Percentiles rank a stretch among this genome's conserved stretches.
These are phyloP conservation scores for Kodamaea leandrae DNA, from an alignment of 805 yeast genomes.

Conservation along the genomic window DNA sequence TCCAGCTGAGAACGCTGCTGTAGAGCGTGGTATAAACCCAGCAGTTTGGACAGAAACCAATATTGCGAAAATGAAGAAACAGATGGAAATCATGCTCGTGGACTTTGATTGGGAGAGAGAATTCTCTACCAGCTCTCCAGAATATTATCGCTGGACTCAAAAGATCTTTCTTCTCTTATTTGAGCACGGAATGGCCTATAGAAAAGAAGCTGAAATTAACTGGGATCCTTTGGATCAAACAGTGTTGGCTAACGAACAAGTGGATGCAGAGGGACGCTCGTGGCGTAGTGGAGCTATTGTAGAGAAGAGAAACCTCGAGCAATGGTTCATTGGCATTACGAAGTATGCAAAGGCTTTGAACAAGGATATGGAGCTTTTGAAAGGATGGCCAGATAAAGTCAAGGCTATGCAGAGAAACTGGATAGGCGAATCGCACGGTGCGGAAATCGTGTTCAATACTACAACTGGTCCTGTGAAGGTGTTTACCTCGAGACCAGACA, in stretches of 20 bases:
- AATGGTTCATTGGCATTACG: conserved; percentile 94
- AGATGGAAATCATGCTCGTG: conserved; percentile 72
- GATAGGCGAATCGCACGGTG: conserved; percentile 89
- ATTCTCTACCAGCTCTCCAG: conserved; percentile 79
- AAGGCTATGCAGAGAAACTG: conserved; percentile 89
- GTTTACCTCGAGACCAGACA: conserved; percentile 90
- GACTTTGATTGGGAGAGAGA: conserved; percentile 95
- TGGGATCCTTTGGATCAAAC: conserved; percentile 98
- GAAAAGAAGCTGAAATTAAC: conserved; percentile 83
- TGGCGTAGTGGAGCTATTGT: conserved; percentile 98
- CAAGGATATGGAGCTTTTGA: conserved; percentile 58
- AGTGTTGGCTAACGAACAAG: conserved; percentile 94
- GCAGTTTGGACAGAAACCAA: conserved; percentile 78
- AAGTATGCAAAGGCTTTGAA: conserved; percentile 68
- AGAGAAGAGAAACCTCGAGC: conserved; percentile 75
- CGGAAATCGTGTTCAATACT: conserved; percentile 55
- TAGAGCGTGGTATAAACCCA: conserved; percentile 78
- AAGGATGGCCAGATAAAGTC: conserved; percentile 86
- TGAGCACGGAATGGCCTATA: conserved; percentile 79
- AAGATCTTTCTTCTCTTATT: conserved; percentile 70
- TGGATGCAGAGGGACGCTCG: conserved; percentile 83
- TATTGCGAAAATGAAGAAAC: conserved; percentile 81
- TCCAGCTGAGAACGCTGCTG: conserved; percentile 98
- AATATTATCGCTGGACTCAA: conserved; percentile 92
- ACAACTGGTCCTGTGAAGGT: conserved; percentile 39